Evolutionary conservation across 192 early-diverging fungal species (phyloP).

Genomic region (Kickxella alabastrina): DNA sequence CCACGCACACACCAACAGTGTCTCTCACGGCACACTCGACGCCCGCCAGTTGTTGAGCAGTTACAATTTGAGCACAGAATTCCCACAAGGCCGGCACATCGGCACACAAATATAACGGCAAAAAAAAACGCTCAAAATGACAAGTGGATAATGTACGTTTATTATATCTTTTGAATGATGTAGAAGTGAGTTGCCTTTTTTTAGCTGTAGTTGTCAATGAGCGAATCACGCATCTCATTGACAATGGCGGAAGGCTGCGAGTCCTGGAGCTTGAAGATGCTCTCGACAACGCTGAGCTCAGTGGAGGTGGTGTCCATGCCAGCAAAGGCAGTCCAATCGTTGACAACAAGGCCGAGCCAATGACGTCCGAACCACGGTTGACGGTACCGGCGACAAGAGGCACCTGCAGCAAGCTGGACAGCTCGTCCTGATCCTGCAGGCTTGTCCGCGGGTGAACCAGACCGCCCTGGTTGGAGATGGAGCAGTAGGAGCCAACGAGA

Average conservation of each 20-base stretch:
- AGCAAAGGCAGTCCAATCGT: slow-evolving; percentile 97
- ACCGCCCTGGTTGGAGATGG: slow-evolving; percentile 96
- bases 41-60: too few relatives aligned
- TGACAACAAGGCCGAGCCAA: slow-evolving; percentile 97
- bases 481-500: slow-evolving; percentile 91
- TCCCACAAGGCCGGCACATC: too few relatives aligned
- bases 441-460: slow-evolving; percentile 93
- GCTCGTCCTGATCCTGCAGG: slow-evolving; percentile 96
- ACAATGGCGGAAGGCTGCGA: slow-evolving; percentile 86
- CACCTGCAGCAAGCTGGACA: slow-evolving; percentile 94
- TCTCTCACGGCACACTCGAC: too few relatives aligned
- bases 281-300: slow-evolving; percentile 95
- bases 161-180: too few relatives aligned
- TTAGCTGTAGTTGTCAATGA: slow-evolving; percentile 83
- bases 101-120: neutral
- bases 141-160: too few relatives aligned
- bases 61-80: too few relatives aligned
- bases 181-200: too few relatives aligned
- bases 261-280: slow-evolving; percentile 97
- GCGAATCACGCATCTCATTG: slow-evolving; percentile 86
- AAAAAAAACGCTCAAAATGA: neutral
- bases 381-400: slow-evolving; percentile 98
- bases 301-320: slow-evolving; percentile 95
- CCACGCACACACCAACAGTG: too few relatives aligned
- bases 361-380: slow-evolving; percentile 96